A percentile compares a stretch with the other conserved stretches of the same genome.
Evolutionary conservation across 208 protist species (phyloP).

Genomic region (Crithidia expoeki): DNA sequence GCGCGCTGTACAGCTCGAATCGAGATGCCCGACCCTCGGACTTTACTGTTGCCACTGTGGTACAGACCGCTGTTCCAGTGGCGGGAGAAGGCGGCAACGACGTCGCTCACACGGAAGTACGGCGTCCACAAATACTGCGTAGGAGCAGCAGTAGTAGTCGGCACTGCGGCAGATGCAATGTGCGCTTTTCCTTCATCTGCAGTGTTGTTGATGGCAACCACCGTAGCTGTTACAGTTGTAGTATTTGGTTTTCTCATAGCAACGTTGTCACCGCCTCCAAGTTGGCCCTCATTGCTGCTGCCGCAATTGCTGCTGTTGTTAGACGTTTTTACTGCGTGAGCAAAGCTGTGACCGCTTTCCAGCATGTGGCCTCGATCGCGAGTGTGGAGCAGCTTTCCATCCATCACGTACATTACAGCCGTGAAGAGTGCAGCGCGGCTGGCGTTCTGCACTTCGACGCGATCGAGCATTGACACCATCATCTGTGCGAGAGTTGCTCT

Average conservation of each 20-base stretch:
- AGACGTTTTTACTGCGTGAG: too few relatives aligned
- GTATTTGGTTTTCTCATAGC: not conserved
- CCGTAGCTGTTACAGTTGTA: not conserved
- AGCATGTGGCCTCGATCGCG: constrained; percentile 9
- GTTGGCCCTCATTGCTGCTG: not conserved
- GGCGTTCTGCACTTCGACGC: not conserved
- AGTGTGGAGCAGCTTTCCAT: constrained; percentile 22
- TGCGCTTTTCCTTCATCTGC: not conserved
- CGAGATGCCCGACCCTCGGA: not conserved
- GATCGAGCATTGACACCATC: constrained; percentile 2
- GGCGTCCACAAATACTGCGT: constrained; percentile 18
- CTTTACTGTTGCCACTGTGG: not conserved
- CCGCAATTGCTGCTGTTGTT: too few relatives aligned
- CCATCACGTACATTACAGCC: constrained; percentile 17
- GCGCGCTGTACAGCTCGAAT: constrained; percentile 1
- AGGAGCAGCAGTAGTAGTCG: not conserved
- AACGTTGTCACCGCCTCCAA: not conserved
- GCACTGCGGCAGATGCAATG: not conserved
- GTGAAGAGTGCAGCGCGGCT: constrained; percentile 19
- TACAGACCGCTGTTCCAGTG: constrained; percentile 5
- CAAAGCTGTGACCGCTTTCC: constrained; percentile 1
- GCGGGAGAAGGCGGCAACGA: not conserved
- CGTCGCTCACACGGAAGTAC: constrained; percentile 10
- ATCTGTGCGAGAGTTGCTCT: not conserved
- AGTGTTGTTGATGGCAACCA: not conserved